These are phyloP conservation scores for Glycine tomentella DNA, from an alignment of 306 rosid genomes.

Conservation along the genomic window DNA sequence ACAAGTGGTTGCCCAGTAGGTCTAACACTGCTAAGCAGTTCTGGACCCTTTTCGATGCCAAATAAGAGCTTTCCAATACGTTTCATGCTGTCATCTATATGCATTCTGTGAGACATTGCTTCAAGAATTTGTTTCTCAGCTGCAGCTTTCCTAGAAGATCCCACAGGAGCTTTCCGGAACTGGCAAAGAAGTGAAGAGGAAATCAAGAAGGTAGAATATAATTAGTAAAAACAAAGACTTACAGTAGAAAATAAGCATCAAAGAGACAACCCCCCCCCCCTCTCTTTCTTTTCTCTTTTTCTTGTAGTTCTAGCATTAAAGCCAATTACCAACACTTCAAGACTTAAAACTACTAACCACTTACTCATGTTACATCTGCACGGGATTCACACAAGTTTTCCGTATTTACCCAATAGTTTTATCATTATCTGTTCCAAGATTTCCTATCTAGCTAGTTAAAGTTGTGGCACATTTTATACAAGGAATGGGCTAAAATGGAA, in stretches of 20 bases:
- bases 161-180: slow-evolving; percentile 91
- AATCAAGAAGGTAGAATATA: slow-evolving; percentile 31
- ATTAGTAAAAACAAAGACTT: not conserved
- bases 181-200: slow-evolving; percentile 48
- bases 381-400: slow-evolving; percentile 6
- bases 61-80: slow-evolving; percentile 82
- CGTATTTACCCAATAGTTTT: not conserved
- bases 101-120: slow-evolving; percentile 92
- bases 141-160: slow-evolving; percentile 73
- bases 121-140: slow-evolving; percentile 86
- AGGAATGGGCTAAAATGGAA: slow-evolving; percentile 8
- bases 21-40: slow-evolving; percentile 66
- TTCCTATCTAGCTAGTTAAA: slow-evolving; percentile 8
- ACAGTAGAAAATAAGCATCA: not conserved
- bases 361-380: slow-evolving; percentile 15
- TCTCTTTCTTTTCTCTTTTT: not conserved
- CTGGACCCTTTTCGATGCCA: slow-evolving; percentile 82
- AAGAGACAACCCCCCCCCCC: not conserved
- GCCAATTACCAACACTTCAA: too few species aligned
- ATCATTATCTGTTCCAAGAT: not conserved
- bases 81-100: slow-evolving; percentile 82
- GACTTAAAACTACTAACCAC: not conserved
- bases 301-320: not conserved
- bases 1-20: slow-evolving; percentile 82
- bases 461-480: slow-evolving; percentile 18